Evolutionary conservation across 352 stramenopile species (phyloP).

Genomic region (Globisporangium heterothallicum): DNA sequence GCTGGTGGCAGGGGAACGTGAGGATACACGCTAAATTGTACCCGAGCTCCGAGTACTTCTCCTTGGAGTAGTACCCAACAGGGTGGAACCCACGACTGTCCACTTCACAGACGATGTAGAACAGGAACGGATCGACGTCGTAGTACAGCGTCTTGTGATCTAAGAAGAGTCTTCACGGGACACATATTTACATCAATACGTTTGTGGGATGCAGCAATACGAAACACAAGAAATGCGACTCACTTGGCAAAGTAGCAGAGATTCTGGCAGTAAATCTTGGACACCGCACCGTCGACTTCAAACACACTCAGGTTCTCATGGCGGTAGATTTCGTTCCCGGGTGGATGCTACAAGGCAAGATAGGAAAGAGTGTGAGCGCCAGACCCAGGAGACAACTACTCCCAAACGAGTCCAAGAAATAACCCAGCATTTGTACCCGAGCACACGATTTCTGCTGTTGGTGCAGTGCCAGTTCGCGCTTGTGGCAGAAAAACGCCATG

Average conservation of each 20-base stretch:
- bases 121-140: slow-evolving; percentile 99
- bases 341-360: slow-evolving; percentile 44
- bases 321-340: slow-evolving; percentile 91
- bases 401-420: neutral
- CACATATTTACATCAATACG: neutral
- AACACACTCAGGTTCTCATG: slow-evolving; percentile 95
- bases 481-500: slow-evolving; percentile 84
- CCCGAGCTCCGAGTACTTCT: slow-evolving; percentile 96
- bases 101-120: slow-evolving; percentile 98
- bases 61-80: slow-evolving; percentile 99
- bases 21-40: slow-evolving; percentile 99
- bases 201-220: neutral
- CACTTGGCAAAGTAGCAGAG: slow-evolving; percentile 98
- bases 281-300: slow-evolving; percentile 94
- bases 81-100: slow-evolving; percentile 90
- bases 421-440: slow-evolving; percentile 37
- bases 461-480: slow-evolving; percentile 61
- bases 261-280: slow-evolving; percentile 98
- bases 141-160: slow-evolving; percentile 99
- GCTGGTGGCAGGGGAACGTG: slow-evolving; percentile 98
- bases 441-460: slow-evolving; percentile 61
- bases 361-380: no score
- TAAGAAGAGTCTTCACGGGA: slow-evolving; percentile 88
- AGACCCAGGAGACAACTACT: no score
- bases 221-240: slow-evolving; percentile 9